These are phyloP conservation scores for Clonostachys chloroleuca DNA, from an alignment of 2,329 filamentous ascomycete species.

Conservation along the genomic window DNA sequence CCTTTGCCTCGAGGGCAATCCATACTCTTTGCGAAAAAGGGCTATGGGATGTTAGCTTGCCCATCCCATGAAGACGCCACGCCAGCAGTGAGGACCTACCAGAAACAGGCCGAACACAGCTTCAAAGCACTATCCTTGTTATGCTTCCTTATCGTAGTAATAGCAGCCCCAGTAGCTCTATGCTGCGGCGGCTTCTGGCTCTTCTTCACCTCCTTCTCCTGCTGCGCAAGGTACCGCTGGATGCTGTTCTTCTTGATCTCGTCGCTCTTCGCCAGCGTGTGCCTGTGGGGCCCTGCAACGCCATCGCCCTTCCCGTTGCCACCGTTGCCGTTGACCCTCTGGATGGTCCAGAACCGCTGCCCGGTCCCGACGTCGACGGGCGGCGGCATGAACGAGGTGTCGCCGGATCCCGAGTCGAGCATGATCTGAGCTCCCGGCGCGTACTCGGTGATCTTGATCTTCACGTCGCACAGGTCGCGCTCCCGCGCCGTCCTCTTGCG, in stretches of 20 bases:
- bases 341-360: conserved; percentile 67
- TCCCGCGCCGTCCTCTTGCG: conserved; percentile 71
- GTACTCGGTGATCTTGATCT: conserved; percentile 82
- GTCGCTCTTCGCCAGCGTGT: conserved; percentile 69
- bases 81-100: conserved; percentile 44
- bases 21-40: conserved; percentile 86
- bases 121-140: conserved; percentile 68
- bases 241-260: conserved; percentile 79
- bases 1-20: conserved; percentile 81
- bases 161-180: conserved; percentile 67
- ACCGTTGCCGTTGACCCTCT: conserved; percentile 73
- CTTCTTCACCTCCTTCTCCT: conserved; percentile 63
- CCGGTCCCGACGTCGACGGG: conserved; percentile 17
- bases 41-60: conserved; percentile 28
- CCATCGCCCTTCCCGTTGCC: conserved; percentile 69
- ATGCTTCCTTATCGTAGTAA: conserved; percentile 65
- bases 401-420: conserved; percentile 7
- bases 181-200: conserved; percentile 64
- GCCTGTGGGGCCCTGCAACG: conserved; percentile 68
- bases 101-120: conserved; percentile 80
- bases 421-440: conserved; percentile 49
- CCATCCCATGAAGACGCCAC: conserved; percentile 2
- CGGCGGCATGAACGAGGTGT: conserved; percentile 21
- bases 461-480: conserved; percentile 78
- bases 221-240: conserved; percentile 58